Evolutionary conservation across 2,329 filamentous ascomycete genomes (phyloP), one percentile per base, ranked within the genome.

Genomic region (Ophiostoma sp.): DNA sequence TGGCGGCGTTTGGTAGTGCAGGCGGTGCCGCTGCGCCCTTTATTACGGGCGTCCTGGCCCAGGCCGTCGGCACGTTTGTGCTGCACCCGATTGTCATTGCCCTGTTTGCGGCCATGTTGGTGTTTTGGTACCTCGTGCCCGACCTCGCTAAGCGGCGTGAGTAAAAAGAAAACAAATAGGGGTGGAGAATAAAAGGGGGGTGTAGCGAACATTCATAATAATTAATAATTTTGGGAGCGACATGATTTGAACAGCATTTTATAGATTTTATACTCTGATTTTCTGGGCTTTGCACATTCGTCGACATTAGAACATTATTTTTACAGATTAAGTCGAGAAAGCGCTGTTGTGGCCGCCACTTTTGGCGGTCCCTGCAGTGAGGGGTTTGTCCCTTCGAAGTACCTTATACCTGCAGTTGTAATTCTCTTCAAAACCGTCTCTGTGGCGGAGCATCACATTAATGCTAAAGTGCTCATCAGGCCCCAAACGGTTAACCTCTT

Each of bases 1-100:
- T 93, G 74, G 89, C 87, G 28, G 90, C 90, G 3, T 92, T 91
- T 77, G 92, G 91, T 0, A 91, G 88, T 77, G 88, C 89, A 2
- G 92, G 92, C 0, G 92, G 90, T 31, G 90, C 90, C 0, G 83
- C 91, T 1, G 89, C 89, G 9, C 90, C 91, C 0, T 92, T 92
- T 76, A 84, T 89, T 2, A 92, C 89, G 0, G 90, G 90, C 71
- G 78, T 92, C 39, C 78, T 92, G 48, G 90, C 90, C 1, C 87
- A 92, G 80, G 86, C 84, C 0, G 84, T 83, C 0, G 90, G 90
- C 0, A 90, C 90, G 0, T 92, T 85, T 82, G 90, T 90, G 45
- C 82, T 92, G 78, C 88, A 86, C 82, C 91, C 92, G 0, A 89
- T 94, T 75, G 90, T 89, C 55, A 88, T 94, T 76, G 87, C 82